Conservation (phyloP, 2,329 filamentous ascomycete genomes). For the Aspergillus niger region DNA sequence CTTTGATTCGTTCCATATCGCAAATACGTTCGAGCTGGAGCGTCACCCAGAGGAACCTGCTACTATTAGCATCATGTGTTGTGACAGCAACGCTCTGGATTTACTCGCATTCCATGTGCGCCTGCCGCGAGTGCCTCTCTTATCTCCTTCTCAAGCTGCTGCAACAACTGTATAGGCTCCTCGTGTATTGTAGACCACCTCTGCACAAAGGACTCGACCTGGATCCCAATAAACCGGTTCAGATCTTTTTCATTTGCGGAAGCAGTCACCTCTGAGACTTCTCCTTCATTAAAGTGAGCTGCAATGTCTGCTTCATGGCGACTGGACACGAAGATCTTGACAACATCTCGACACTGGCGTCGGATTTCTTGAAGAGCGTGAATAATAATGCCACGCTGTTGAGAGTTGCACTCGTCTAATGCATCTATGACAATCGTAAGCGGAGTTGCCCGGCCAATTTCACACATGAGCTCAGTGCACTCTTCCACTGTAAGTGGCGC, state of each 20-base stretch:
- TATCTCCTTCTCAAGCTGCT: not conserved
- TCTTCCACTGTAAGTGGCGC: not conserved
- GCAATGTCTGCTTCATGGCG: not conserved
- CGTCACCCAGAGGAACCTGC: not conserved
- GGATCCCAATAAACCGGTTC: not conserved
- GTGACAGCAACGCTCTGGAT: no score
- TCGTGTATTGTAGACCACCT: not conserved
- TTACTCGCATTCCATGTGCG: not conserved
- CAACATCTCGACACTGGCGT: not conserved
- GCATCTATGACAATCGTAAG: not conserved
- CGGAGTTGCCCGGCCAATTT: not conserved
- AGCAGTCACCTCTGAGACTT: not conserved
- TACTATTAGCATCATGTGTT: no score
- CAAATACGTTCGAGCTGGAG: not conserved
- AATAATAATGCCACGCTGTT: not conserved
- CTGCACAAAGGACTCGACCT: not conserved
- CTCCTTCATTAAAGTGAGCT: not conserved
- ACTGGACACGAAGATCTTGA: conserved; percentile 3
- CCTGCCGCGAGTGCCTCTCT: not conserved
- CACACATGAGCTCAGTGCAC: not conserved
- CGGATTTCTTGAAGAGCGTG: not conserved
- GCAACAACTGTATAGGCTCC: not conserved
- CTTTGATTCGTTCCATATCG: not conserved
- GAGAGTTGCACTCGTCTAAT: not conserved
- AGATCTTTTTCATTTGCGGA: not conserved